phyloP scores from a whole-genome alignment of 148 eudicot genomes.

The Arbutus unedo region DNA sequence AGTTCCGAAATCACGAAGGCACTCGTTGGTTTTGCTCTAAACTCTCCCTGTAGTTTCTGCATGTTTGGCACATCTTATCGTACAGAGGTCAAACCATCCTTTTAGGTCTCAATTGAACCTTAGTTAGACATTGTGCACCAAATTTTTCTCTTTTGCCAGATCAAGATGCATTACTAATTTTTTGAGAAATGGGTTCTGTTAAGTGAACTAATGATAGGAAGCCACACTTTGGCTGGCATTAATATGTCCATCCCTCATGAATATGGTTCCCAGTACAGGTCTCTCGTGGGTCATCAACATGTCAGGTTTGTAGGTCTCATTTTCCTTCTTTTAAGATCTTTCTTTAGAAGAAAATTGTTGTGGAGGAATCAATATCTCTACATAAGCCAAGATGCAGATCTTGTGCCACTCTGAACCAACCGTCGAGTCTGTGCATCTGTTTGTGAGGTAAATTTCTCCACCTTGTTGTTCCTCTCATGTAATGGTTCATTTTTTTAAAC shows the following conservation, averaged over 20 bases:
- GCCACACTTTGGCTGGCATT: neutral
- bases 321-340: no score
- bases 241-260: neutral
- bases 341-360: no score
- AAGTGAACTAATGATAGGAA: neutral
- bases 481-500: conserved; percentile 2
- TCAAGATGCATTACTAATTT: neutral
- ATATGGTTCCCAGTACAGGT: neutral
- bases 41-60: neutral
- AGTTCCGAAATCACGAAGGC: neutral
- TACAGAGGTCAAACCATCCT: neutral
- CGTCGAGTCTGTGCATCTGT: neutral
- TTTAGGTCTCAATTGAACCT: neutral
- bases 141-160: neutral
- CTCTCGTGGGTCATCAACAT: no score
- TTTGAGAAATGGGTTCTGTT: neutral
- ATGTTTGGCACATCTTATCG: neutral
- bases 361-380: no score
- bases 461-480: neutral
- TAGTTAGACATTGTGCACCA: neutral
- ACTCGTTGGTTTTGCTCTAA: neutral
- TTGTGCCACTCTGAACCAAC: neutral
- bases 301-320: no score
- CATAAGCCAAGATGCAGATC: no score
- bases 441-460: neutral